Percentiles rank a stretch among this genome's conserved stretches.
phyloP scores from a whole-genome alignment of 2,329 filamentous ascomycete species.

The Ploettnerulaceae sp. region DNA sequence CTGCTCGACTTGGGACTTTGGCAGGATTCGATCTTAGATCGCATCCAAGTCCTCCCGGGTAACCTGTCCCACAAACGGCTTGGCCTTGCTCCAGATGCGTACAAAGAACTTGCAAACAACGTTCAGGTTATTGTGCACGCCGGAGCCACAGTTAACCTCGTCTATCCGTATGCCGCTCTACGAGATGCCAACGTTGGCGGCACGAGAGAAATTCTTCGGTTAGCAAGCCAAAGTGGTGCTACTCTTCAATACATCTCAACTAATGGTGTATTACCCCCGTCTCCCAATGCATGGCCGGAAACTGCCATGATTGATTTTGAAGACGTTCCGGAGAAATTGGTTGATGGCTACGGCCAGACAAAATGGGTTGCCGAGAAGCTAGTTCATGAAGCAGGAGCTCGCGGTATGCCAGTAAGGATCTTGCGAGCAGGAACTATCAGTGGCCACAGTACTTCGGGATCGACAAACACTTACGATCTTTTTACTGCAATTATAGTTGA shows the following conservation, averaged over 20 bases:
- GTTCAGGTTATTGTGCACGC: conserved; percentile 73
- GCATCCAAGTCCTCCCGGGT: conserved; percentile 69
- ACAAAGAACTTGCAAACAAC: conserved; percentile 58
- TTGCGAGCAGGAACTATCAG: conserved; percentile 79
- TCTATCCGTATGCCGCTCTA: conserved; percentile 75
- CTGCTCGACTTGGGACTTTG: conserved; percentile 74
- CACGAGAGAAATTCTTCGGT: conserved; percentile 68
- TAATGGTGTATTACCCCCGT: conserved; percentile 72
- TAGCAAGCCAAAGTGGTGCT: conserved; percentile 62
- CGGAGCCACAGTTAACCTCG: conserved; percentile 72
- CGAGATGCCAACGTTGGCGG: conserved; percentile 72
- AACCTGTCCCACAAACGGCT: conserved; percentile 66
- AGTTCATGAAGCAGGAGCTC: conserved; percentile 69
- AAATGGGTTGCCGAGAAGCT: conserved; percentile 74
- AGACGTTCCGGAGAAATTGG: conserved; percentile 63
- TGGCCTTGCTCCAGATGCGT: conserved; percentile 60
- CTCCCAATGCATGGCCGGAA: conserved; percentile 66
- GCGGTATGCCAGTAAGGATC: conserved; percentile 70
- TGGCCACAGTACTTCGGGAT: conserved; percentile 69
- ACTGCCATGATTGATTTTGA: conserved; percentile 61
- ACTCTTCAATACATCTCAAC: conserved; percentile 77
- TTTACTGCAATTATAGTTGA: conserved; percentile 73
- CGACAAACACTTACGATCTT: conserved; percentile 74
- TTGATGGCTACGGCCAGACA: conserved; percentile 83
- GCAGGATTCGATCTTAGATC: conserved; percentile 72